These are phyloP conservation scores for Lathyrus tuberosus DNA, from an alignment of 306 rosid species.

Conservation along the genomic window DNA sequence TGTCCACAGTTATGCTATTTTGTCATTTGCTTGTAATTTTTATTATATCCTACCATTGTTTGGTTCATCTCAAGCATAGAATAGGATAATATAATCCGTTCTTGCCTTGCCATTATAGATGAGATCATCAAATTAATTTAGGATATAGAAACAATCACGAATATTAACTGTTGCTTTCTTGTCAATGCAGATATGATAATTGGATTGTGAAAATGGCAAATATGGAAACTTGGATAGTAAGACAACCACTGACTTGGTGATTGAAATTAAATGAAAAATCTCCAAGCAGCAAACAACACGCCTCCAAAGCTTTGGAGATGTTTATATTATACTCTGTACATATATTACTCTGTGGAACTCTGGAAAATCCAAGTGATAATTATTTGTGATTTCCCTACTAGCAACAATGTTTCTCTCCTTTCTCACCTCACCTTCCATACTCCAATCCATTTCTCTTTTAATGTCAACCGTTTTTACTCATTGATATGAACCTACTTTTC, in stretches of 20 bases:
- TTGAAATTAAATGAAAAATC: constrained; percentile 22
- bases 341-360: constrained; percentile 19
- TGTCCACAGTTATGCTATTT: too few relatives aligned
- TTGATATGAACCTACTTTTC: too few relatives aligned
- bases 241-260: neutral
- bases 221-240: constrained; percentile 15
- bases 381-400: neutral
- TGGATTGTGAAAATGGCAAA: neutral
- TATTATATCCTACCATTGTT: too few relatives aligned
- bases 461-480: too few relatives aligned
- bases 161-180: constrained; percentile 24
- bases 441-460: too few relatives aligned
- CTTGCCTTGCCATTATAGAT: neutral
- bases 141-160: neutral
- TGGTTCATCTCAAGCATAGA: too few relatives aligned
- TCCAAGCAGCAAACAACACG: constrained; percentile 1
- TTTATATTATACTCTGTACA: constrained; percentile 22
- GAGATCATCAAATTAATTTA: neutral
- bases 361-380: constrained; percentile 9
- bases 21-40: too few relatives aligned
- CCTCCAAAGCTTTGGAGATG: constrained; percentile 1
- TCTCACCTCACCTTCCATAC: too few relatives aligned
- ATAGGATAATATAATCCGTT: too few relatives aligned
- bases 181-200: constrained; percentile 39
- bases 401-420: too few relatives aligned